Conservation (phyloP, 805 yeast species). For the Grigorovia transvaalensis region DNA sequence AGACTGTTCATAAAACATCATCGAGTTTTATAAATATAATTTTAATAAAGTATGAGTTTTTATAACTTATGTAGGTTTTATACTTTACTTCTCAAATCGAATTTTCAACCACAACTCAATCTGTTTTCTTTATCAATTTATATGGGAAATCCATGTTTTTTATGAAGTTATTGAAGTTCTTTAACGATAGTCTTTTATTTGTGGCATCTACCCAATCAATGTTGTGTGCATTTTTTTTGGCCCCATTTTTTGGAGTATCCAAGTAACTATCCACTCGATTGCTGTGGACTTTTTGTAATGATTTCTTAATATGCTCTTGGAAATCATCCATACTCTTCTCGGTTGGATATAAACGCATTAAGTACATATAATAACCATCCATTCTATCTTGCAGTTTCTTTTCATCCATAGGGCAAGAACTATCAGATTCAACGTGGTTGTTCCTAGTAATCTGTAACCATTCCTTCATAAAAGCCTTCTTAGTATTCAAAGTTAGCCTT, state of each 20-base stretch:
- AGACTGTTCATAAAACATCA: neutral
- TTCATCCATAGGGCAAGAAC: neutral
- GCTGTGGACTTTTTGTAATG: constrained; percentile 14
- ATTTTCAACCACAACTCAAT: neutral
- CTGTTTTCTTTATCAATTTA: neutral
- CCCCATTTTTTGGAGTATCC: neutral
- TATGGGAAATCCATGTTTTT: constrained; percentile 3
- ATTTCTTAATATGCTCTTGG: constrained; percentile 8
- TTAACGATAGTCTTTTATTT: constrained; percentile 2
- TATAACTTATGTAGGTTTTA: neutral
- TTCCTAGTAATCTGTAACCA: constrained; percentile 19
- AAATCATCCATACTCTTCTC: constrained; percentile 8
- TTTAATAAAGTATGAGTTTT: too few relatives aligned
- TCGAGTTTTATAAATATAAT: too few relatives aligned
- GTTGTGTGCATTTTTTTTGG: neutral
- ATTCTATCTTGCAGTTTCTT: constrained; percentile 12
- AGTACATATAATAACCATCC: constrained; percentile 24
- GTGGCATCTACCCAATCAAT: constrained; percentile 4
- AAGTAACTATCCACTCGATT: constrained; percentile 1
- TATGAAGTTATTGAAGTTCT: constrained; percentile 1
- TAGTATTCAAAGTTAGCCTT: constrained; percentile 9
- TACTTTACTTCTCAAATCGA: too few relatives aligned
- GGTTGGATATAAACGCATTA: constrained; percentile 17
- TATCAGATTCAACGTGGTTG: constrained; percentile 2
- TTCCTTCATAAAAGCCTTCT: constrained; percentile 12